These are phyloP conservation scores for Aspergillus tanneri DNA, from an alignment of 2,329 filamentous ascomycete species.

Conservation along the genomic window DNA sequence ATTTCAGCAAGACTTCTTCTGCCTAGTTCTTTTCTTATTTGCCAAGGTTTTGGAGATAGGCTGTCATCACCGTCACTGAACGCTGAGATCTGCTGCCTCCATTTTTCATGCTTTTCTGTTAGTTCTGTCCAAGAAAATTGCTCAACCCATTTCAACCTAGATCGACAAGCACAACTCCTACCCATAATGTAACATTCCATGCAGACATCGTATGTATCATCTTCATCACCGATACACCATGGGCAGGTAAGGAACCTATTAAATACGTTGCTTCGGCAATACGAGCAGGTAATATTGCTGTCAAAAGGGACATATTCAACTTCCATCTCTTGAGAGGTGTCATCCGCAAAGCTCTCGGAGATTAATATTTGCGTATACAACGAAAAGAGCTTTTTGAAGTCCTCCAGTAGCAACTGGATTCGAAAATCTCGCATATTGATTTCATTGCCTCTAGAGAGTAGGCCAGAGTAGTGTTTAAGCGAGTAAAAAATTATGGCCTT, in stretches of 20 bases:
- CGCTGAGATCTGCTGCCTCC: slow-evolving; percentile 74
- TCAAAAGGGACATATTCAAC: slow-evolving; percentile 79
- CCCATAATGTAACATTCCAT: slow-evolving; percentile 99
- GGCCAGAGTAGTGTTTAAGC: slow-evolving; percentile 69
- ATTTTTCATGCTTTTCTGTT: slow-evolving; percentile 73
- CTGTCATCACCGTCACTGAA: slow-evolving; percentile 68
- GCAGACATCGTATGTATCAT: slow-evolving; percentile 89
- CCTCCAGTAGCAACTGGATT: slow-evolving; percentile 70
- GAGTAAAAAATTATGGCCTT: slow-evolving; percentile 93
- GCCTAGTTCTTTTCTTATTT: slow-evolving; percentile 64
- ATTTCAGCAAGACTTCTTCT: slow-evolving; percentile 86
- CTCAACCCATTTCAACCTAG: slow-evolving; percentile 83
- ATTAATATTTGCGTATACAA: slow-evolving; percentile 77
- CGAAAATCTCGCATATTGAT: slow-evolving; percentile 49
- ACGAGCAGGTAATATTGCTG: slow-evolving; percentile 90
- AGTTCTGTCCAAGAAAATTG: slow-evolving; percentile 86
- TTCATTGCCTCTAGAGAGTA: slow-evolving; percentile 59
- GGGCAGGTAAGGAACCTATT: slow-evolving; percentile 94
- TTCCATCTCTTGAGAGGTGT: slow-evolving; percentile 60
- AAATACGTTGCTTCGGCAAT: slow-evolving; percentile 94
- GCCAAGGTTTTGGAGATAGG: slow-evolving; percentile 59
- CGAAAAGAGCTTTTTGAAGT: slow-evolving; percentile 77
- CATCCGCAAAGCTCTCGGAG: slow-evolving; percentile 78
- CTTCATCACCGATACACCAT: slow-evolving; percentile 73
- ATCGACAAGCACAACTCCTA: slow-evolving; percentile 84